A percentile compares a stretch with the other conserved stretches of the same genome.
Evolutionary conservation across 148 eudicot species (phyloP).

Genomic region (Heliamphora exappendiculata): DNA sequence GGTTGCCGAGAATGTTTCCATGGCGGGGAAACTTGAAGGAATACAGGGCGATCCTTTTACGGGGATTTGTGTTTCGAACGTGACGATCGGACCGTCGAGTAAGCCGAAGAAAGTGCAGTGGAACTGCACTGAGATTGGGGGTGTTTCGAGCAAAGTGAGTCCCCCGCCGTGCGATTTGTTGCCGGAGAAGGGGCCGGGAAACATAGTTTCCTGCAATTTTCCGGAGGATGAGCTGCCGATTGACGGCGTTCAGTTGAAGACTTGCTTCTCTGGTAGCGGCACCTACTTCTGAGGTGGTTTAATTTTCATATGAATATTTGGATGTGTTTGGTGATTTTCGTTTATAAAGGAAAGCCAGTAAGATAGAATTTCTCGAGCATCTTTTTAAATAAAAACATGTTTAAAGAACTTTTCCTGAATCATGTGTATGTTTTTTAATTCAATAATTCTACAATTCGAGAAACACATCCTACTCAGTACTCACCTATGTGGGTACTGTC

Average conservation of each 20-base stretch:
- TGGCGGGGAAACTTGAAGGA: constrained; percentile 60
- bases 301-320: neutral
- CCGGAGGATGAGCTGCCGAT: constrained; percentile 58
- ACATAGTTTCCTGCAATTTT: constrained; percentile 32
- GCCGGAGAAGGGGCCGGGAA: constrained; percentile 24
- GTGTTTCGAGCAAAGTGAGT: constrained; percentile 45
- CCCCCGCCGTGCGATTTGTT: constrained; percentile 56
- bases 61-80: constrained; percentile 73
- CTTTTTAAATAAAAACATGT: no score
- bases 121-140: constrained; percentile 66
- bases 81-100: constrained; percentile 32
- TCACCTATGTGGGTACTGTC: no score
- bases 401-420: no score
- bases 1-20: constrained; percentile 54
- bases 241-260: constrained; percentile 51
- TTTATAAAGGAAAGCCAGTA: no score
- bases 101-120: constrained; percentile 53
- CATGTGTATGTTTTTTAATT: no score
- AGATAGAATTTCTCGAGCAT: no score
- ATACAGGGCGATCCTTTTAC: constrained; percentile 55
- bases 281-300: neutral
- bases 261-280: constrained; percentile 30
- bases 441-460: no score
- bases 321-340: neutral
- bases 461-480: no score